Base-by-base conservation (phyloP, 345 rosid species). In the Syzygium aromaticum region DNA sequence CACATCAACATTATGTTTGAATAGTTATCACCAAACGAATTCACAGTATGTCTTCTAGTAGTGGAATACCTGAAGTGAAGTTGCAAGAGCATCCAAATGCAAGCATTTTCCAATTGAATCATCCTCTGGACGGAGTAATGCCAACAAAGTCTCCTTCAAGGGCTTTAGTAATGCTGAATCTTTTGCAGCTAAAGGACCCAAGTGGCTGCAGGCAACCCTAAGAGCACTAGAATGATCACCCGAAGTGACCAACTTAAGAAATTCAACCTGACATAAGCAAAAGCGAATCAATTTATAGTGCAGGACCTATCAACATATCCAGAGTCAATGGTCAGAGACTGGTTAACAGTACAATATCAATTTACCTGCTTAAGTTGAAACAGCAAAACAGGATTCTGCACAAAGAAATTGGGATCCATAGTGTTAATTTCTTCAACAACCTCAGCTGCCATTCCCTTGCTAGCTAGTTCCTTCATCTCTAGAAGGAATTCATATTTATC, bases 291-390 rank as follows among this genome's bases (percentile, higher is more conserved):
- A 73, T 73, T 30, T 33, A 33, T 17, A 67, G 19, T 67, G 78
- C 46, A 67, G 46, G 78, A 67, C 23, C 49, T 19, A 73, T 17
- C 46, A 52, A 17, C 30, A 88, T 54, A 77, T 73, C 80, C 25
- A 5, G 25, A 30, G 80, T 73, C 49, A 33, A 73, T 73, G 46
- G 80, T 33, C 49, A 40, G 7, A 52, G 85, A 30, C 46, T 84
- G 43, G 59, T n/a, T 51, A 84, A 51, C 22, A 54, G 61, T 22
- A 77, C 46, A 4, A 53, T 84, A 82, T 77, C 27, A 51, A 82
- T n/a, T 90, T 87, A 95, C 99, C 96, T 96, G 99, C 96, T 95
- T 97, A 77, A 97, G 96, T 88, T 94, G 98, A 91, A 97, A 96
- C 73, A 93, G 94, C 89, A 95, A 89, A 88, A 89, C 38, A 43